A percentile compares a stretch with the other conserved stretches of the same genome.
Evolutionary conservation across 1,284 basidiomycete species (phyloP).

Genomic region (Jaminaea rosea): DNA sequence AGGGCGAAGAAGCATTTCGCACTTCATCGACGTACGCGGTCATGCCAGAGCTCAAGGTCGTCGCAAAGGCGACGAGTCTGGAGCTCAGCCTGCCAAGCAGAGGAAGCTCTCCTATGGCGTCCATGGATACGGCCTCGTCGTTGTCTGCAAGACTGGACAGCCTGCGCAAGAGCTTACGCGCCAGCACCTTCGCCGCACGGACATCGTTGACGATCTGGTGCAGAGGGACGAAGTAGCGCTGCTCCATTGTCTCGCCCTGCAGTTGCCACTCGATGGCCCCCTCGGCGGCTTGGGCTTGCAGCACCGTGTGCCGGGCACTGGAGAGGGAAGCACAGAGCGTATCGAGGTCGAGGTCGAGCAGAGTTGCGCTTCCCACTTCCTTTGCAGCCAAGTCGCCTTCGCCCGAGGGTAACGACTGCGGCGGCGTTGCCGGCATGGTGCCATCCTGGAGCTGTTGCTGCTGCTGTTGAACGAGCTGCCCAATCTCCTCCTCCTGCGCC

Average conservation of each 20-base stretch:
- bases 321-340: conserved; percentile 39
- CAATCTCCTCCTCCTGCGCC: conserved; percentile 6
- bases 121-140: conserved; percentile 34
- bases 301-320: conserved; percentile 28
- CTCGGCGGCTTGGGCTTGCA: conserved; percentile 19
- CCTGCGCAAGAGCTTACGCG: conserved; percentile 36
- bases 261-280: conserved; percentile 26
- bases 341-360: conserved; percentile 43
- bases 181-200: conserved; percentile 31
- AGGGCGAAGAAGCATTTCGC: conserved; percentile 17
- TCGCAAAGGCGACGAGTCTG: conserved; percentile 32
- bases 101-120: conserved; percentile 31
- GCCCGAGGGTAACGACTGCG: too few relatives aligned
- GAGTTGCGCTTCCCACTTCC: conserved; percentile 36
- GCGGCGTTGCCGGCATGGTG: conserved; percentile 61
- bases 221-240: conserved; percentile 28
- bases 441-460: conserved; percentile 49
- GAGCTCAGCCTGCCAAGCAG: conserved; percentile 27
- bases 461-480: too few relatives aligned
- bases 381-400: conserved; percentile 50
- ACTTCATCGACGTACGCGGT: conserved; percentile 22
- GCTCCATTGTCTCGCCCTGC: conserved; percentile 18
- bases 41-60: conserved; percentile 16
- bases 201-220: conserved; percentile 31
- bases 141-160: conserved; percentile 31